Percentiles rank a stretch among this genome's conserved stretches.
phyloP scores from a whole-genome alignment of 1,284 basidiomycete genomes.

The Cronartium quercuum region DNA sequence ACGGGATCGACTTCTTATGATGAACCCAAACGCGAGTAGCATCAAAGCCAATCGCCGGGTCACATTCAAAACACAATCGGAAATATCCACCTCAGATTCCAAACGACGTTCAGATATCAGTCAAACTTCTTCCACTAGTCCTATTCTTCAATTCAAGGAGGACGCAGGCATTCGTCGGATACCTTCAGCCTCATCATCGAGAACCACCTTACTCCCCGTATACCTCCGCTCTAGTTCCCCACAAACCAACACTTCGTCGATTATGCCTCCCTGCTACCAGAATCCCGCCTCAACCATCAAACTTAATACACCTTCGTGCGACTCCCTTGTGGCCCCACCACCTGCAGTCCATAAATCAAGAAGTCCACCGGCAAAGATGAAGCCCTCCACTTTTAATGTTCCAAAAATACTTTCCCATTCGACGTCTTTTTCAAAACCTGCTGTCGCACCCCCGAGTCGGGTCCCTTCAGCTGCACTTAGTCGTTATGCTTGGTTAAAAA shows the following conservation, averaged over 20 bases:
- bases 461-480: constrained; percentile 19
- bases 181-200: constrained; percentile 28
- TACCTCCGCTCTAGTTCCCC: not conserved
- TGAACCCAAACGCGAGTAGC: constrained; percentile 20
- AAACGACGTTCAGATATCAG: constrained; percentile 22
- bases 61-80: constrained; percentile 32
- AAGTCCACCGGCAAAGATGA: not conserved
- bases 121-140: constrained; percentile 23
- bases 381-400: not conserved
- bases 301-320: not conserved
- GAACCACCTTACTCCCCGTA: constrained; percentile 13
- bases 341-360: constrained; percentile 11
- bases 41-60: constrained; percentile 27
- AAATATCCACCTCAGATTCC: not conserved
- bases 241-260: constrained; percentile 2
- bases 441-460: not conserved
- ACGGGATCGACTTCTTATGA: constrained; percentile 17
- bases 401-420: not conserved
- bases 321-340: constrained; percentile 7
- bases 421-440: not conserved
- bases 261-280: not conserved
- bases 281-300: not conserved
- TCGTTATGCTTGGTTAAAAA: constrained; percentile 38
- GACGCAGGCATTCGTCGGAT: constrained; percentile 16
- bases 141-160: constrained; percentile 5